These are phyloP conservation scores for Sporothrix protearum DNA, from an alignment of 2,329 filamentous ascomycete genomes.

Conservation along the genomic window DNA sequence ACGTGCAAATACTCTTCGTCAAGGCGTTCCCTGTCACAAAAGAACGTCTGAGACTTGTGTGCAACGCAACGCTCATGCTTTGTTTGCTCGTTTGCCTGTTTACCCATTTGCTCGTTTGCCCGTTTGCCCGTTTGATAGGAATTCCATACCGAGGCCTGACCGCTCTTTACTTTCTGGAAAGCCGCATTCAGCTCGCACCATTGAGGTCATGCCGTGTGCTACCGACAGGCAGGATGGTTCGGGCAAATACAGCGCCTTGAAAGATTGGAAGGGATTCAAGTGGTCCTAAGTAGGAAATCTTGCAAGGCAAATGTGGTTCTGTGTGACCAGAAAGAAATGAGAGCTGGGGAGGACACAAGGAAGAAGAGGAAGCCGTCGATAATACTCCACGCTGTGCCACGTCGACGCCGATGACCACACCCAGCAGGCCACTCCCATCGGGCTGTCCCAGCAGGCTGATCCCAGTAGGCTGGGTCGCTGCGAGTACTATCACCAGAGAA, in stretches of 20 bases:
- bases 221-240: neutral
- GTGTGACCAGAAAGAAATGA: neutral
- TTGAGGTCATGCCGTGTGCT: neutral
- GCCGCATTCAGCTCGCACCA: neutral
- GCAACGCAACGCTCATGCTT: neutral
- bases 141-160: neutral
- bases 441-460: too few relatives aligned
- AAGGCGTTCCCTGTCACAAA: neutral
- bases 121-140: neutral
- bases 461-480: neutral
- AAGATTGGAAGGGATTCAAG: neutral
- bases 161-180: conserved; percentile 3
- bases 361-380: neutral
- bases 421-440: too few relatives aligned
- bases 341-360: neutral
- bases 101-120: neutral
- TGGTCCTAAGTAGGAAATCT: neutral
- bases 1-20: neutral
- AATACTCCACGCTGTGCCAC: neutral
- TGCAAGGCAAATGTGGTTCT: neutral
- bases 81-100: neutral
- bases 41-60: neutral
- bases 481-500: too few relatives aligned
- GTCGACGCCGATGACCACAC: too few relatives aligned
- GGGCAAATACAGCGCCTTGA: neutral